Base-by-base conservation (phyloP, 2,329 filamentous ascomycete genomes). In the Coniochaeta hoffmannii region DNA sequence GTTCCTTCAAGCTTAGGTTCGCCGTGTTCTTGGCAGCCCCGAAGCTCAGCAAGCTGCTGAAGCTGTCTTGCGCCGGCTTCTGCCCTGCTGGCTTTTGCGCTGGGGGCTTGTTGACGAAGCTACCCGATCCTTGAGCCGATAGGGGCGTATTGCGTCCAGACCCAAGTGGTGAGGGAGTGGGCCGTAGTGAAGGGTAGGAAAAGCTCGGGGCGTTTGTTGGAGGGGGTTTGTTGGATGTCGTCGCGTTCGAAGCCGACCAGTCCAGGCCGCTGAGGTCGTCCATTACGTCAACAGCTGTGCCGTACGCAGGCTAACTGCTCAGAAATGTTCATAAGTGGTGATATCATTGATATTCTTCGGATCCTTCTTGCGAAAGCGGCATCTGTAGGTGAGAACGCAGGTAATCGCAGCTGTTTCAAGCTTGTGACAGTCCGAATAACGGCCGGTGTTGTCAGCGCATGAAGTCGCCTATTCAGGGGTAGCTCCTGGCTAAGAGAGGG, bases 1-100 rank as follows among this genome's bases (percentile, higher is more conserved):
- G 86, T 69, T 96, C 89, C 61, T 88, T 82, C 61, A 96, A 72
- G 58, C 83, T 87, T 15, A 97, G 76, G 60, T 88, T 94, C 69
- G 85, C 87, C 30, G 79, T 81, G 54, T 73, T 71, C 68, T 85
- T 86, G 53, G 79, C 73, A 30, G 79, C 71, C 50, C 81, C 81
- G 64, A 87, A 84, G 61, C 79, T 84, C 58, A 91, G 77, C 53
- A 94, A 75, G 64, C 85, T 88, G 65, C 89, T 88, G 72, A 94
- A 94, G 74, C 87, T 90, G 66, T 94, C 89, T 50, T 79, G 72
- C 6, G 80, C 70, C 34, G 84, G 65, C 62, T 81, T 88, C 4
- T 71, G 57, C 24, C 41, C 41, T 5, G 80, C 70, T 32, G 84
- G 65, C 62, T 80, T 88, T 3, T 71, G 57, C 2, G 73, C 63